Conservation (phyloP, 768 basidiomycete genomes). For the Lentinus brumalis region DNA sequence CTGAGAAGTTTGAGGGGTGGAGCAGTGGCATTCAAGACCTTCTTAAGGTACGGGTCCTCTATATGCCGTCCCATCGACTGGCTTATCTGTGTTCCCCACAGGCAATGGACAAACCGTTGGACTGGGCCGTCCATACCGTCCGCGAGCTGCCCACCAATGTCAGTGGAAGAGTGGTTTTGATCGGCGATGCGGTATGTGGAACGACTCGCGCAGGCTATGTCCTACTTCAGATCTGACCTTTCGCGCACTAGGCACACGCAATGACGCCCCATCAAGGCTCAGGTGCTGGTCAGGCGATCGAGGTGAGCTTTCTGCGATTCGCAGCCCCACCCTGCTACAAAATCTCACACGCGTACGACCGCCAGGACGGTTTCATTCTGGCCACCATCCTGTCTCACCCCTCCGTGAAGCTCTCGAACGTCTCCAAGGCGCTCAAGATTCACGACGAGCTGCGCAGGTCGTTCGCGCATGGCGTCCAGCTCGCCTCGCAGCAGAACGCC, state of each 20-base stretch:
- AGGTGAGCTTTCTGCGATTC: constrained; percentile 30
- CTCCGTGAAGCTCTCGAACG: constrained; percentile 24
- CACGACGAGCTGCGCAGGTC: constrained; percentile 38
- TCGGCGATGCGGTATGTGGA: constrained; percentile 32
- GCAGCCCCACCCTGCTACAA: not conserved
- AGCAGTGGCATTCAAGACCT: constrained; percentile 19
- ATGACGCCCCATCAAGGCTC: constrained; percentile 50
- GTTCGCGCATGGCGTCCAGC: constrained; percentile 28
- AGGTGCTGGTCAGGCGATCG: constrained; percentile 54
- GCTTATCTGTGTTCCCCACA: not conserved
- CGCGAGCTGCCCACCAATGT: constrained; percentile 22
- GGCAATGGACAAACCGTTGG: constrained; percentile 15
- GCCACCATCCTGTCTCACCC: constrained; percentile 32
- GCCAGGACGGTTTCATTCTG: constrained; percentile 34
- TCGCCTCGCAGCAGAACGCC: constrained; percentile 24
- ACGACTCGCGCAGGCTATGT: not conserved
- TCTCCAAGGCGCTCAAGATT: constrained; percentile 29
- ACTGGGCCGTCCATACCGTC: constrained; percentile 28
- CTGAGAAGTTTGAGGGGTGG: constrained; percentile 20
- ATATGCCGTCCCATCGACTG: not conserved
- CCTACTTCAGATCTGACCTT: not conserved
- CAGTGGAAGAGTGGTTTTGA: constrained; percentile 23
- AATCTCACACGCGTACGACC: not conserved
- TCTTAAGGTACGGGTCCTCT: constrained; percentile 16
- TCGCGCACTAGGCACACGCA: constrained; percentile 25